Evolutionary conservation across 1,284 basidiomycete genomes (phyloP).

Genomic region (Marasmius sp.): DNA sequence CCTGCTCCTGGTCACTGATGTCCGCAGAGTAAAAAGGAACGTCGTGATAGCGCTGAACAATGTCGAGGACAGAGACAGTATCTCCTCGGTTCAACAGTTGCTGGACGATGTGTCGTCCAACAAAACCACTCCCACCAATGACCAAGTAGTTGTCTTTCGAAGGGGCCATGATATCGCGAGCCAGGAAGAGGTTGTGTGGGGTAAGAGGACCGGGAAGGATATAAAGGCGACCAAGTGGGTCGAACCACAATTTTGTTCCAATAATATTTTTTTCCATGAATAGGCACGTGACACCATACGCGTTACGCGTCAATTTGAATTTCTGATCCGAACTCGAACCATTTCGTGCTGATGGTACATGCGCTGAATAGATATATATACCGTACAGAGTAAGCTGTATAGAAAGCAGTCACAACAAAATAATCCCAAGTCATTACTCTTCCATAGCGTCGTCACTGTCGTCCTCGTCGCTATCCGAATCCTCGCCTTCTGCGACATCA

Average conservation of each 20-base stretch:
- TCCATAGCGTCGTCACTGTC: constrained; percentile 55
- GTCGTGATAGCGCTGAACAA: constrained; percentile 86
- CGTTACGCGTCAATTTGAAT: background rate
- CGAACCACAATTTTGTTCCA: constrained; percentile 1
- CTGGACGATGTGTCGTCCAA: constrained; percentile 89
- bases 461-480: constrained; percentile 79
- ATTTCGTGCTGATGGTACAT: background rate
- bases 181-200: background rate
- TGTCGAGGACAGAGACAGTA: constrained; percentile 82
- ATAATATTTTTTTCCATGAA: background rate
- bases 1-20: constrained; percentile 75
- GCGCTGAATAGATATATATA: background rate
- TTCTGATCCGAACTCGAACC: background rate
- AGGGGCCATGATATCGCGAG: constrained; percentile 17
- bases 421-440: constrained; percentile 23
- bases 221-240: background rate
- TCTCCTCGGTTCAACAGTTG: constrained; percentile 79
- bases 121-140: constrained; percentile 90
- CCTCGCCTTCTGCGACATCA: constrained; percentile 86
- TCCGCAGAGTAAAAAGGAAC: constrained; percentile 86
- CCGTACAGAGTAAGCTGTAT: background rate
- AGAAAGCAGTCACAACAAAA: background rate
- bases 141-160: constrained; percentile 70
- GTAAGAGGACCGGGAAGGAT: background rate
- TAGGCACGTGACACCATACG: background rate